phyloP scores from a whole-genome alignment of 2,329 filamentous ascomycete genomes.

The Fusarium poae region DNA sequence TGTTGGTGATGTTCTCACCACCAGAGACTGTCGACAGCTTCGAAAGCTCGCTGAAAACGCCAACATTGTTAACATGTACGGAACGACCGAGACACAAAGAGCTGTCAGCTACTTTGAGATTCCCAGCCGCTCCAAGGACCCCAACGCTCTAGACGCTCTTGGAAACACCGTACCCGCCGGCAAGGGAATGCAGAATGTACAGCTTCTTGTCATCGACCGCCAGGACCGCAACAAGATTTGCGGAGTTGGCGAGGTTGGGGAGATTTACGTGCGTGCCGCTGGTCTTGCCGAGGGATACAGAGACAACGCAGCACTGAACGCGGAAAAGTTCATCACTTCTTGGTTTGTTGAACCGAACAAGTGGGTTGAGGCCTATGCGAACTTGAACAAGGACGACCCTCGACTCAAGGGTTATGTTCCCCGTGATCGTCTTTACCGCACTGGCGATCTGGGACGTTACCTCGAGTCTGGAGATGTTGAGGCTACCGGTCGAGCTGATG shows the following conservation, averaged over 20 bases:
- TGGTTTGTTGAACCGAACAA: conserved; percentile 84
- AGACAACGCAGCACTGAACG: conserved; percentile 69
- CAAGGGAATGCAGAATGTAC: conserved; percentile 88
- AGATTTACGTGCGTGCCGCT: conserved; percentile 84
- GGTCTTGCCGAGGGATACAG: conserved; percentile 88
- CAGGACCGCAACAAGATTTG: conserved; percentile 77
- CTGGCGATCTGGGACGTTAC: conserved; percentile 79
- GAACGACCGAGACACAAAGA: conserved; percentile 59
- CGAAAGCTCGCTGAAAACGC: conserved; percentile 81
- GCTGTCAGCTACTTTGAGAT: conserved; percentile 88
- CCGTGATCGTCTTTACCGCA: conserved; percentile 87
- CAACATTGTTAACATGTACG: conserved; percentile 39
- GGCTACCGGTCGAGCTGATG: conserved; percentile 83
- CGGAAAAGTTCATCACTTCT: conserved; percentile 83
- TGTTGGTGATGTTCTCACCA: conserved; percentile 91
- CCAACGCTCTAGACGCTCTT: conserved; percentile 61
- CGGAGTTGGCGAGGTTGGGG: conserved; percentile 83
- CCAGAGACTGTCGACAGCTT: conserved; percentile 81
- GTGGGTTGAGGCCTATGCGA: conserved; percentile 75
- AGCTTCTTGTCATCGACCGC: conserved; percentile 85
- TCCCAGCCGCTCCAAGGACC: conserved; percentile 72
- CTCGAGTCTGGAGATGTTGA: conserved; percentile 76
- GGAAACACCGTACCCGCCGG: conserved; percentile 84
- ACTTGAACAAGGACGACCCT: conserved; percentile 70
- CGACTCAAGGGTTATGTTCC: conserved; percentile 75